phyloP scores from a whole-genome alignment of 2,329 filamentous ascomycete genomes.

The Chrysoporthe puriensis region DNA sequence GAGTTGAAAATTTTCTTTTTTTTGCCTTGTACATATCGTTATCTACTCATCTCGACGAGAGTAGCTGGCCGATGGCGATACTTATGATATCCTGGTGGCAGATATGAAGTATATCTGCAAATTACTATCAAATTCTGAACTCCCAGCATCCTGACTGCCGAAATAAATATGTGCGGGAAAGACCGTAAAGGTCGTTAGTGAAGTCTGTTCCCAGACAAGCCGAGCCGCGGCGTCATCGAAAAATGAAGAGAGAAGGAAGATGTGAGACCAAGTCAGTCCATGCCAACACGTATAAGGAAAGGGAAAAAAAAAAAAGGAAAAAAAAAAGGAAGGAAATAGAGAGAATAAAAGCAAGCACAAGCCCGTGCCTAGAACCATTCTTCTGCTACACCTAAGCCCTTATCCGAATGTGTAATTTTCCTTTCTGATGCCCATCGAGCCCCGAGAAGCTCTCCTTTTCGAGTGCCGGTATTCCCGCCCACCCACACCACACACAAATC shows the following conservation, averaged over 20 bases:
- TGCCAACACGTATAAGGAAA: neutral
- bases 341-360: neutral
- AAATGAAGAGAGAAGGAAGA: no score
- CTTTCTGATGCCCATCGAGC: no score
- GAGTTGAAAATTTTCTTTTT: neutral
- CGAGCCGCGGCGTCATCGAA: no score
- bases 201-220: neutral
- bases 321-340: no score
- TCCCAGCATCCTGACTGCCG: neutral
- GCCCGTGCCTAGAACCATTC: no score
- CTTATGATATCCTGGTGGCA: conserved; percentile 18
- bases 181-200: neutral
- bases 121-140: conserved; percentile 2
- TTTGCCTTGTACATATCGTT: conserved; percentile 17
- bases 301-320: no score
- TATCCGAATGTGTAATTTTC: no score
- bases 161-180: neutral
- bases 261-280: neutral
- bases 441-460: no score
- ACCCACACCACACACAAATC: no score
- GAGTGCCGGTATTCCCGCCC: no score
- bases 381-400: no score
- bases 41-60: conserved; percentile 16
- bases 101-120: neutral
- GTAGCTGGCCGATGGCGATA: conserved; percentile 22